Base-by-base conservation (phyloP, 495 filamentous ascomycete species). In the Aspergillus cavernicola region DNA sequence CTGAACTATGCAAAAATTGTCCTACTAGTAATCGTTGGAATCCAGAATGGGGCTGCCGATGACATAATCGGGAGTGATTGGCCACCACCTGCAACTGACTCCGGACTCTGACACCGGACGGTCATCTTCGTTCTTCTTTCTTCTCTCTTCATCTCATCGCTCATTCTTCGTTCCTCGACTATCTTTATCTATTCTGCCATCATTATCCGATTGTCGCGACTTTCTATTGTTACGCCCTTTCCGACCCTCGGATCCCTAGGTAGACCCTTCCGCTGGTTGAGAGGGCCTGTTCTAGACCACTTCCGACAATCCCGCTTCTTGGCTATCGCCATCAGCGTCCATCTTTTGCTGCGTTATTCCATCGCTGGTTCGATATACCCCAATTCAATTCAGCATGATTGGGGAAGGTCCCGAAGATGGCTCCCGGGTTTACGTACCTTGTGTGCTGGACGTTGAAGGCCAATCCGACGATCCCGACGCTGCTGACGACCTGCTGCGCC, bases 391-490 rank as follows among this genome's bases (percentile, higher is more conserved):
- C 58, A 58, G 24, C 35, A 76, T 75, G 72, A 41, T 69, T 22
- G 71, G 66, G 54, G 65, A 73, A 53, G 61, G 63, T 18, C 62
- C 55, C 23, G 67, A 71, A 18, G 66, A 74, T 50, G 65, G 60
- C 49, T 53, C 58, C 12, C 60, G 68, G 50, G 57, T 67, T 18
- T 71, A 73, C 46, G 52, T 74, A 20, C 56, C 69, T 28, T 67
- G 68, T 20, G 52, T 67, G 3, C 36, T 70, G 11, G 71, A 72
- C 10, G 64, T 71, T 38, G 70, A 75, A 31, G 68, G 68, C 44
- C 64, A 60, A 39, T 57, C 59, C 42, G 62, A 63, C 53, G 69
- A 78, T 64, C 69, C 68, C 63, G 69, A 74, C 43, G 57, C 64
- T 62, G 63, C 70, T 64, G 71, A 72, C 42, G 60, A 68, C 59